Evolutionary conservation across 768 basidiomycete genomes (phyloP).

Genomic region (Lentinula guzmanii): DNA sequence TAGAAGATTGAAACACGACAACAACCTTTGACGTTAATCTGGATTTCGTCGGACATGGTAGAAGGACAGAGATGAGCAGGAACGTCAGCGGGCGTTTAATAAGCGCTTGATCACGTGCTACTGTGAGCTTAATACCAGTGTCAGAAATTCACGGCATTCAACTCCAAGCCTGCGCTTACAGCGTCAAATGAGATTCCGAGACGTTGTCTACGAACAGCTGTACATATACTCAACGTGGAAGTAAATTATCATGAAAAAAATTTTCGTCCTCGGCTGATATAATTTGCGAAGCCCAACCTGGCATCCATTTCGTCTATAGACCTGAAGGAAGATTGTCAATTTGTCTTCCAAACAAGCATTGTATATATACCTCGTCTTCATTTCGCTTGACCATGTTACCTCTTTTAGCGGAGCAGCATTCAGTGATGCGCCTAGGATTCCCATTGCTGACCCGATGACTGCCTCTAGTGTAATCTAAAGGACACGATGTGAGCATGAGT

Average conservation of each 20-base stretch:
- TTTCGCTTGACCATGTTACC: conserved; percentile 87
- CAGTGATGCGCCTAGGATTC: conserved; percentile 68
- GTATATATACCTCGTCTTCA: conserved; percentile 59
- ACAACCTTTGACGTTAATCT: conserved; percentile 67
- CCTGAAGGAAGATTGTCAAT: conserved; percentile 25
- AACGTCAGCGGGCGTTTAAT: neutral
- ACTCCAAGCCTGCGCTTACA: too few species aligned
- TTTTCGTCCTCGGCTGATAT: conserved; percentile 52
- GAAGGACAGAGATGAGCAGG: conserved; percentile 5
- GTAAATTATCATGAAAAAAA: conserved; percentile 19
- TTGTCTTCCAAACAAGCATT: neutral
- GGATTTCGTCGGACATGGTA: conserved; percentile 56
- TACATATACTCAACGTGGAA: neutral
- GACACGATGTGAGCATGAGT: neutral
- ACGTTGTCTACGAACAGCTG: too few species aligned
- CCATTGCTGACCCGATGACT: conserved; percentile 55
- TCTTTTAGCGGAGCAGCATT: conserved; percentile 67
- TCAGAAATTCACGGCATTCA: too few species aligned
- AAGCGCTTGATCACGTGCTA: neutral
- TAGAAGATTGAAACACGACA: neutral
- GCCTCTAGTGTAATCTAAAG: conserved; percentile 64
- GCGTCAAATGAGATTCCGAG: too few species aligned
- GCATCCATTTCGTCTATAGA: conserved; percentile 76
- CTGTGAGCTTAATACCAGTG: neutral
- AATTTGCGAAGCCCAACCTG: conserved; percentile 55